A percentile compares a stretch with the other conserved stretches of the same genome.
Conservation (phyloP, 176 grass and related monocot species). For the Avena eriantha region DNA sequence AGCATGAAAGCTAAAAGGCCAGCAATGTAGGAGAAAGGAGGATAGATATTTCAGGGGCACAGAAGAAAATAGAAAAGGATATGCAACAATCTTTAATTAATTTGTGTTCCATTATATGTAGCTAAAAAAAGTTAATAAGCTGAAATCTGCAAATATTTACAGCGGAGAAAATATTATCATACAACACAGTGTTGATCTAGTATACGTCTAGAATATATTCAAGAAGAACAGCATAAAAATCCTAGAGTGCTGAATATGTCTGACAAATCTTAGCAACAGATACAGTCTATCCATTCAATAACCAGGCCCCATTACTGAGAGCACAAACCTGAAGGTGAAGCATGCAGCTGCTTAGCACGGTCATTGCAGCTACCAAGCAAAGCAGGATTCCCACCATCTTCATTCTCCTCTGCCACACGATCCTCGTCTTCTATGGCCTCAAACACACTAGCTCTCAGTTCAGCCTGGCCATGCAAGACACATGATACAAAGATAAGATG, state of each 20-base stretch:
- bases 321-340: constrained; percentile 80
- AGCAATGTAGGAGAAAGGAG: background rate
- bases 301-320: background rate
- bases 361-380: constrained; percentile 87
- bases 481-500: constrained; percentile 10
- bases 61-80: constrained; percentile 3
- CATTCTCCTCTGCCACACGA: constrained; percentile 63
- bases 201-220: constrained; percentile 15
- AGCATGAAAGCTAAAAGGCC: constrained; percentile 22
- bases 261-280: constrained; percentile 17
- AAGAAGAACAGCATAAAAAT: constrained; percentile 16
- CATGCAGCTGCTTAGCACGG: constrained; percentile 78
- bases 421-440: constrained; percentile 95
- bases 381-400: constrained; percentile 63
- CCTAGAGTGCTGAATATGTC: background rate
- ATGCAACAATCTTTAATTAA: background rate
- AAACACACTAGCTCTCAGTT: constrained; percentile 86
- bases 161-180: background rate
- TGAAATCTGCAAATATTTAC: constrained; percentile 5
- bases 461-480: constrained; percentile 59
- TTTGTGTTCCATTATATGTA: background rate
- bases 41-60: background rate
- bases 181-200: background rate
- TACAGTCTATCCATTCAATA: background rate
- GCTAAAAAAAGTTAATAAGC: constrained; percentile 20